A percentile compares a stretch with the other conserved stretches of the same genome.
phyloP scores from a whole-genome alignment of 2,329 filamentous ascomycete genomes.

The Monosporascus cannonballus region DNA sequence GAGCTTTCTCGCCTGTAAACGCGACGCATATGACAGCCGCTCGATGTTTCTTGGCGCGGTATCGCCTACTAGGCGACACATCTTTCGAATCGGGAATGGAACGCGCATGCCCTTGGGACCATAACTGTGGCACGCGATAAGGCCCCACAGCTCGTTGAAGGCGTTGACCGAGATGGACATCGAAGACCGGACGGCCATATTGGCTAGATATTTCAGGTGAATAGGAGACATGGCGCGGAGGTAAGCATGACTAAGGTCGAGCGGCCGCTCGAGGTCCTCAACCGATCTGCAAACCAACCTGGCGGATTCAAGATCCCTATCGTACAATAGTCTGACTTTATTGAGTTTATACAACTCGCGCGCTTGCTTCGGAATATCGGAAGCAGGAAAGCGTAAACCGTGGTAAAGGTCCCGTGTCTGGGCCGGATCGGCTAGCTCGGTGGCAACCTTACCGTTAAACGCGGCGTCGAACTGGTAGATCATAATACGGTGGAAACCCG shows the following conservation, averaged over 20 bases:
- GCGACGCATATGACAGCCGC: constrained; percentile 76
- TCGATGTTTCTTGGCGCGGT: constrained; percentile 84
- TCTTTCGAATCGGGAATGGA: constrained; percentile 84
- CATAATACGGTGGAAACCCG: constrained; percentile 89
- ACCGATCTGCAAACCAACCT: constrained; percentile 73
- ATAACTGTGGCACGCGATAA: constrained; percentile 83
- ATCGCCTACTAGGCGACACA: constrained; percentile 84
- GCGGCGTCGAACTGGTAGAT: constrained; percentile 81
- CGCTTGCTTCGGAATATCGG: constrained; percentile 79
- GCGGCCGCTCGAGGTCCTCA: constrained; percentile 65
- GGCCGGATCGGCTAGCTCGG: constrained; percentile 75
- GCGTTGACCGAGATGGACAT: constrained; percentile 94
- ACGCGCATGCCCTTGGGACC: constrained; percentile 77
- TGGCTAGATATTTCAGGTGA: constrained; percentile 76
- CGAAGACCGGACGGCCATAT: constrained; percentile 88
- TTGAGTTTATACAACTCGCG: constrained; percentile 87
- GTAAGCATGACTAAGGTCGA: constrained; percentile 81
- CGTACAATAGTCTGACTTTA: constrained; percentile 81
- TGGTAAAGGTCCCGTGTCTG: constrained; percentile 80
- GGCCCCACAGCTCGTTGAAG: constrained; percentile 78
- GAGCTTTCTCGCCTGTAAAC: constrained; percentile 78
- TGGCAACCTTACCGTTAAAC: constrained; percentile 83
- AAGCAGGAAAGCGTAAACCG: constrained; percentile 81
- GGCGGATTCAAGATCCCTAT: constrained; percentile 73
- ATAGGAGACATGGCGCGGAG: constrained; percentile 87